Evolutionary conservation across 2,329 filamentous ascomycete genomes (phyloP).

Genomic region (Colletotrichum truncatum): DNA sequence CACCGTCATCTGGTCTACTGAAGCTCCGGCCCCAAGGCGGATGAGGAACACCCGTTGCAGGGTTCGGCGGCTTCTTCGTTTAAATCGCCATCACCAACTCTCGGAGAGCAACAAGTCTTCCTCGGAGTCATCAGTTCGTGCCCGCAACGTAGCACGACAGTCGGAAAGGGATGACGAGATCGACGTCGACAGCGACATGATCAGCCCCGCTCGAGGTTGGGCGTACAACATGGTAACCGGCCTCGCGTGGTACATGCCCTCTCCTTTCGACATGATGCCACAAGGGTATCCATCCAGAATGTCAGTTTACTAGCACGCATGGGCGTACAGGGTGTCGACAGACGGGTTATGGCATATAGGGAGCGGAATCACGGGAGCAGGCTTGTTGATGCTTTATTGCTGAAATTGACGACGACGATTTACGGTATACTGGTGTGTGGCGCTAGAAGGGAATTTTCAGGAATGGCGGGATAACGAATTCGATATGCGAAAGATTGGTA

Average conservation of each 20-base stretch:
- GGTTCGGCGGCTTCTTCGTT: not conserved
- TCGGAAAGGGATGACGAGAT: not conserved
- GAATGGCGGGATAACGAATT: no score
- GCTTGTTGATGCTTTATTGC: no score
- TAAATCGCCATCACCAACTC: not conserved
- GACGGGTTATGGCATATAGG: fast-evolving
- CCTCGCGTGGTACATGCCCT: constrained; percentile 2
- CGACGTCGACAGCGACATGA: not conserved
- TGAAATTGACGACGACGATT: no score
- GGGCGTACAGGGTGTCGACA: not conserved
- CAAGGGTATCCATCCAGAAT: not conserved
- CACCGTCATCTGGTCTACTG: not conserved
- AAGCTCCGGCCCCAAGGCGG: not conserved
- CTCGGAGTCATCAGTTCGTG: not conserved
- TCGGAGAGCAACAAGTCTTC: not conserved
- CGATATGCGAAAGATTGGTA: no score
- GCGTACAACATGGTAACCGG: not conserved
- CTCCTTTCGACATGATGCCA: constrained; percentile 10
- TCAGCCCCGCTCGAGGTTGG: not conserved
- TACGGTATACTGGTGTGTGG: no score
- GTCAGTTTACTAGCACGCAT: no score
- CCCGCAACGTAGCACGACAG: not conserved
- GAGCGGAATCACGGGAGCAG: no score
- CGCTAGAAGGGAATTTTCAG: no score
- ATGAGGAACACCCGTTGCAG: not conserved